Evolutionary conservation across 2,329 filamentous ascomycete species (phyloP), one percentile per base, ranked within the genome.

Genomic region (Colletotrichum chrysophilum): DNA sequence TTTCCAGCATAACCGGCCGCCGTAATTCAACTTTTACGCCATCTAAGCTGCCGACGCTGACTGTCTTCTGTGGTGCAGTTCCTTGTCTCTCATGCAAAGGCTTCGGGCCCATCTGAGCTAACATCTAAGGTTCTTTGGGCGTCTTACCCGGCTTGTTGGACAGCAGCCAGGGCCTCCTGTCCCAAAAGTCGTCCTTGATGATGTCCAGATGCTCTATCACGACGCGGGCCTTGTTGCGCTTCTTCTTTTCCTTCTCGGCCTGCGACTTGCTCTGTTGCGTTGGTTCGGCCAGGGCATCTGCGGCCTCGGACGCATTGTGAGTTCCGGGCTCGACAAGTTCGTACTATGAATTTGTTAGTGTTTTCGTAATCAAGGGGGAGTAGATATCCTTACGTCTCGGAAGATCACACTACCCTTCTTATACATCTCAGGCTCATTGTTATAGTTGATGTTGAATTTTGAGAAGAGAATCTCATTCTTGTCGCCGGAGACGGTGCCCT

Each of bases 401-500:
- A 96, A 97, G 7, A 98, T 85, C 3, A 98, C 94, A 78, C 95
- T 98, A 6, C 97, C 97, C 83, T 98, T 99, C 84, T 94, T 97
- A 84, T 92, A 98, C 18, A 98, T 96, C 77, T 97, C 95, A 0
- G 92, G 92, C 84, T 99, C 97, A 79, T 98, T 97, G 85, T 99
- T 99, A 86, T 99, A 99, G 85, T 99, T 99, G 82, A 98, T 96
- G 4, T 93, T 91, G 84, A 98, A 98, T 30, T 90, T 90, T 3
- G 93, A 94, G 84, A 97, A 99, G 16, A 99, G 87, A 24, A 99
- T 97, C 87, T 99, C 97, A 82, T 99, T 97, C 87, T 99, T 99
- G 81, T 98, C 96, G 4, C 92, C 89, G 4, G 96, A 91, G 2
- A 97, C 85, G 0, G 96, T 97, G 4, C 96, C 96, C 94, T 96